Base-by-base conservation (phyloP, 2,329 filamentous ascomycete genomes). In the Calonectria montana region DNA sequence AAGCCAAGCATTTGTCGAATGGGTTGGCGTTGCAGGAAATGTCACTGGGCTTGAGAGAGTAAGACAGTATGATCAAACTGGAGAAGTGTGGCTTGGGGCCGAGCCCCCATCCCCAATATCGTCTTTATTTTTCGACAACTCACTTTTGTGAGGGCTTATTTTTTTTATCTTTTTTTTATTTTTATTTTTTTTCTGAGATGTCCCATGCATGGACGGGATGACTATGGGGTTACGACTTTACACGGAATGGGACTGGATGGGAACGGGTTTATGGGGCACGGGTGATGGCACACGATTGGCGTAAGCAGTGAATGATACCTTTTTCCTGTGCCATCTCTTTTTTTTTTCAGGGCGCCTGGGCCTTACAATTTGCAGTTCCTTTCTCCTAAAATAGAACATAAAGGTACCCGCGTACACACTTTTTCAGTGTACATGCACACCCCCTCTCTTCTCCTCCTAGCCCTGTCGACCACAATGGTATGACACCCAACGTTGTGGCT, bases 251-350 rank as follows among this genome's bases (percentile, higher is more conserved):
- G 59, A 55, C 53, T 43, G 31, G 53, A 39, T 45, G 65, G 53
- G 55, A 37, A 67, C 35, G 45, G 61, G 63, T 48, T 53, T 25
- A 65, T 21, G 61, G 45, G 37, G 59, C 45, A 53, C 61, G 47
- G 68, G 50, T 72, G 61, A 70, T 73, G 75, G 71, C 64, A 76
- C 27, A 41, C 29, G 55, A 48, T 50, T 69, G 72, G 71, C 71
- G 73, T 65, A 71, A 74, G 70, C 53, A 76, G 76, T 71, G 66
- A 76, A 77, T 72, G 70, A 75, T 78, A 74, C 72, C 67, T 70
- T 62, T 75, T 71, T 72, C n/a, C n/a, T 57, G 53, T 37, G 41
- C 47, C 47, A 31, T 57, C 12, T 55, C 29, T 15, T 35, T 55
- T n/a, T 27, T 61, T 13, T 45, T 18, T 43, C 13, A 37, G 35